Base-by-base conservation (phyloP, 768 basidiomycete genomes). In the Tylopilus sp. region DNA sequence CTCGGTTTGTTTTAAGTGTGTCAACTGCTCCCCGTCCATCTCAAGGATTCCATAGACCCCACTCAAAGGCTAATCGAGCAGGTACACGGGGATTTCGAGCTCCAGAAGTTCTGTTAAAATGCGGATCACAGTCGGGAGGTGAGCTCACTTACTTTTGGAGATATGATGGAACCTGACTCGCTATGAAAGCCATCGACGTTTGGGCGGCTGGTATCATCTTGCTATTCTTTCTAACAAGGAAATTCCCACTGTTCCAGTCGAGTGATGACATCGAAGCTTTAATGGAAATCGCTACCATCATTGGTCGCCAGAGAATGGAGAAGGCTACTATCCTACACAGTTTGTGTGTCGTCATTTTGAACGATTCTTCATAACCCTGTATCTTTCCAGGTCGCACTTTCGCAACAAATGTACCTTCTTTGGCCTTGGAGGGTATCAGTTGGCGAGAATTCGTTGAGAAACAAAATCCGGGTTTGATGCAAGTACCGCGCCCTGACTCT, bases 1-100 rank as follows among this genome's bases (percentile, higher is more conserved):
- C 78, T 16, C 76, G 92, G 87, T 88, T 65, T 40, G 69, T 53
- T 45, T 40, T 47, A 11, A 49, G 13, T 25, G 4, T 43, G 53
- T 24, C 14, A 25, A 31, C 24, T 31, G 16, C 21, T 34, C 41
- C 30, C 22, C 31, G 9, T 45, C 22, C 10, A 14, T 45, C 45
- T 53, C 14, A 56, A n/a, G 22, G 36, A 40, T 19, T n/a, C 17
- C 42, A 42, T 50, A 89, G 90, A 59, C 89, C 91, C 1, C 75
- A 78, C 34, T 88, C 91, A 48, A 95, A 95, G 69, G 94, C 97
- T 3, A 98, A 98, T 65, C 83, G 97, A 44, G 97, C 97, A 2
- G 97, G 97, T 4, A 99, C 97, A 13, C 75, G 97, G 62, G 97
- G 97, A 0, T 99, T 99, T 68, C 83, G 97, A 52, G 94, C 97